phyloP scores from a whole-genome alignment of 2,329 filamentous ascomycete species.

The Nannizzia gypsea region DNA sequence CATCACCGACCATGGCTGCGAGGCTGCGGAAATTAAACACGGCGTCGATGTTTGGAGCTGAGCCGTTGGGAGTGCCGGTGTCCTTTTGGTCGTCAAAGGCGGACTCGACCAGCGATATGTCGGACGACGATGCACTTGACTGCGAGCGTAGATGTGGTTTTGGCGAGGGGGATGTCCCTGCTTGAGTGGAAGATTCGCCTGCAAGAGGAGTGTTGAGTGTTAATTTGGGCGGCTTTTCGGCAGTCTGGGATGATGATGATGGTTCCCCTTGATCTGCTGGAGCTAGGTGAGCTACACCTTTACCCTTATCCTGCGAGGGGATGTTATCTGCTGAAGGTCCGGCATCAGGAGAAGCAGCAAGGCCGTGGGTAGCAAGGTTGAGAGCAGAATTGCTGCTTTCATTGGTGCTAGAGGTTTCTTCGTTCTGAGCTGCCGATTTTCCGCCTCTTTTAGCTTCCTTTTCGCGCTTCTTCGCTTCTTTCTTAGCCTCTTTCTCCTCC shows the following conservation, averaged over 20 bases:
- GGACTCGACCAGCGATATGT: conserved; percentile 64
- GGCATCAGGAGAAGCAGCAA: conserved; percentile 26
- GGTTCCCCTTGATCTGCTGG: background rate
- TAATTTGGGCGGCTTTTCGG: conserved; percentile 14
- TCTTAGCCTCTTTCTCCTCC: conserved; percentile 66
- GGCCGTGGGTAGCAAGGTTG: conserved; percentile 29
- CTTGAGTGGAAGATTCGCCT: background rate
- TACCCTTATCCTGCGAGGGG: conserved; percentile 48
- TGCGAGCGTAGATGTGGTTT: conserved; percentile 67
- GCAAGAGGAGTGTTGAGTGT: conserved; percentile 12
- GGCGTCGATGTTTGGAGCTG: conserved; percentile 51
- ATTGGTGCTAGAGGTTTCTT: conserved; percentile 41
- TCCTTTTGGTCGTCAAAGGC: conserved; percentile 28
- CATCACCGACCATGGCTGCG: conserved; percentile 66
- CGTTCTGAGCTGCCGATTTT: conserved; percentile 56
- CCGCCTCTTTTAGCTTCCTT: conserved; percentile 71
- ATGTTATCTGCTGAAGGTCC: conserved; percentile 29
- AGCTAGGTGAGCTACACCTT: conserved; percentile 50
- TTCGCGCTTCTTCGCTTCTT: conserved; percentile 72
- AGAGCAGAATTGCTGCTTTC: conserved; percentile 52
- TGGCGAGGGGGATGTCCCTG: conserved; percentile 34
- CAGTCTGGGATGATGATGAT: background rate
- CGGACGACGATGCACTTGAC: conserved; percentile 74
- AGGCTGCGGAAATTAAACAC: conserved; percentile 89
- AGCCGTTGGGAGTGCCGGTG: conserved; percentile 40